Conservation (phyloP, 352 stramenopile genomes). For the Blastocystis sp. region DNA sequence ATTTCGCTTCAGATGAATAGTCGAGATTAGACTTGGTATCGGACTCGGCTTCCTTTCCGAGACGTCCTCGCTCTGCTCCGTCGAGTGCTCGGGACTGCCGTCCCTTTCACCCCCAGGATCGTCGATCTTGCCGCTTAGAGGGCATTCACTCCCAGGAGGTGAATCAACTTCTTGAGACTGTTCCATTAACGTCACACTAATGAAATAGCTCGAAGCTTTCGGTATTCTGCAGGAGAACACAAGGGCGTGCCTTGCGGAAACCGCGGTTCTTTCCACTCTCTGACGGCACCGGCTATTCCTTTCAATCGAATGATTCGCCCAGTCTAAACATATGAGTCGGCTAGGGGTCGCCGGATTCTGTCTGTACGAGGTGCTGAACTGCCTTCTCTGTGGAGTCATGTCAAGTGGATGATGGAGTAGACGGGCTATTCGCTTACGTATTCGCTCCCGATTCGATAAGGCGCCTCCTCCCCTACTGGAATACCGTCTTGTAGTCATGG, state of each 20-base stretch:
- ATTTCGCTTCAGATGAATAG: not conserved
- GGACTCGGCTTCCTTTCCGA: not conserved
- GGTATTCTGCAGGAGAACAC: not conserved
- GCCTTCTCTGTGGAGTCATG: not conserved
- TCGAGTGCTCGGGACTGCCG: not conserved
- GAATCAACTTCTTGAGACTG: constrained; percentile 19
- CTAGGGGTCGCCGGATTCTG: not conserved
- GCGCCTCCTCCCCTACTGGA: not conserved
- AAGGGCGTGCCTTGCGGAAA: not conserved
- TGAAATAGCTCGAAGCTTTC: not conserved
- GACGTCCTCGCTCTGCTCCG: not conserved
- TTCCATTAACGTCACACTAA: not conserved
- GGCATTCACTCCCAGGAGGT: not conserved
- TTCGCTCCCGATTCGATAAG: not conserved
- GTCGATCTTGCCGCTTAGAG: not conserved
- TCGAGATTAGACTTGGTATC: not conserved
- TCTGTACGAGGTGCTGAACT: not conserved
- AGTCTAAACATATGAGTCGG: not conserved
- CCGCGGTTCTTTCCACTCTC: not conserved
- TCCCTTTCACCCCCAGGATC: not conserved
- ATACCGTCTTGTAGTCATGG: not conserved
- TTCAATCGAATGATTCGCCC: not conserved
- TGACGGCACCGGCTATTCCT: not conserved
- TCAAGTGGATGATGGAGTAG: not conserved
- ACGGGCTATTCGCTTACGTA: not conserved